Evolutionary conservation across 1,284 basidiomycete genomes (phyloP), one percentile per base, ranked within the genome.

Genomic region (Ganoderma multipileum): DNA sequence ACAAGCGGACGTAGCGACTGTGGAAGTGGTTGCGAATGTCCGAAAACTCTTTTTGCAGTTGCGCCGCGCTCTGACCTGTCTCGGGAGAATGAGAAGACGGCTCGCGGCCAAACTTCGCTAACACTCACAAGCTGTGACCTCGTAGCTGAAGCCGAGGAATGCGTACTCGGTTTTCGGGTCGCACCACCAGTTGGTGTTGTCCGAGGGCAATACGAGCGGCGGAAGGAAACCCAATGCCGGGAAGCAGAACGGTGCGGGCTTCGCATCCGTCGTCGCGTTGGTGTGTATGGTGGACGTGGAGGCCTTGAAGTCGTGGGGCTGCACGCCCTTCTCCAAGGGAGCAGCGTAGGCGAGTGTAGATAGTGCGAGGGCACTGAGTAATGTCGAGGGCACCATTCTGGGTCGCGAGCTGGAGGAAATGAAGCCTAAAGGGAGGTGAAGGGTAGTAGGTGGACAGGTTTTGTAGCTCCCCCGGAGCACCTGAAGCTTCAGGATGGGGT

Each of bases 81-180:
- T 42, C 57, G 26, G 26, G 16, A 42, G 28, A 52, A 38, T 59
- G 6, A 44, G 36, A 55, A n/a, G 4, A 47, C 23, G 11, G 61
- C 16, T 44, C 16, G 61, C 36, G 9, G 59, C 47, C n/a, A 3
- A 26, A 41, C 30, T 18, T 30, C 55, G 61, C 28, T 52, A 59
- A 30, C 33, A 61, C 66, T 47, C 58, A 78, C 79, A 80, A 26
- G 72, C 74, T 23, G 88, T 87, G 30, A 92, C 83, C 75, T 90
- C 89, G 71, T 93, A 92, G 74, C 89, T 90, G 79, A 93, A 90
- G 1, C 91, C 91, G 52, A 93, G 79, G 76, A 92, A 93, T 0
- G 85, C 91, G 70, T 91, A 92, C 75, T 93, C 91, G 0, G 84
- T 86, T 66, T 79, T 79, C 54, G 80, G 76, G 66, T 85, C 77